phyloP scores from a whole-genome alignment of 805 yeast genomes.

The Saturnispora halmiae region DNA sequence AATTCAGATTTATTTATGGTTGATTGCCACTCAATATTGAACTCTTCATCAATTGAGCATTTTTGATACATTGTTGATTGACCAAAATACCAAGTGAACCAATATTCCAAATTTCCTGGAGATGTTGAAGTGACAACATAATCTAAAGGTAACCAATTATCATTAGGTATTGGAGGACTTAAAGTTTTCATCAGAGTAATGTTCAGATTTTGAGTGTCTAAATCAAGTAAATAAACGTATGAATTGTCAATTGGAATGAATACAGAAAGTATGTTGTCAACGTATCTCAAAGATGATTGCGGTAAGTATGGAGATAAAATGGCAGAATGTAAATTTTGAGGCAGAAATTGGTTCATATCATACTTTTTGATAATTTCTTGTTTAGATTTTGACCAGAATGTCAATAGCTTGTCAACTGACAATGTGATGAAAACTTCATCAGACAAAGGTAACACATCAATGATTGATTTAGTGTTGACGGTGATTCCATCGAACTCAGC shows the following conservation, averaged over 20 bases:
- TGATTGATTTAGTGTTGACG: slow-evolving; percentile 20
- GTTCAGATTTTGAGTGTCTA: slow-evolving; percentile 11
- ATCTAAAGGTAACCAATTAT: slow-evolving; percentile 23
- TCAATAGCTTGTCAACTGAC: slow-evolving; percentile 44
- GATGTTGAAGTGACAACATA: slow-evolving; percentile 12
- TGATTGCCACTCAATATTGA: slow-evolving; percentile 15
- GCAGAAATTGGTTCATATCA: slow-evolving; percentile 19
- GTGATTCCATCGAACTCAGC: slow-evolving; percentile 17
- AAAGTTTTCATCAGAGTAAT: slow-evolving; percentile 10
- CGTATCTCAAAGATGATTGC: slow-evolving; percentile 13
- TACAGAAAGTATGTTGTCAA: slow-evolving; percentile 15
- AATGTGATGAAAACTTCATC: slow-evolving; percentile 31
- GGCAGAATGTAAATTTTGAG: slow-evolving; percentile 17
- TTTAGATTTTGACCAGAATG: slow-evolving; percentile 48
- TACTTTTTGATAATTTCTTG: slow-evolving; percentile 21
- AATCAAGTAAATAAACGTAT: slow-evolving; percentile 18
- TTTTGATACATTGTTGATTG: slow-evolving; percentile 18
- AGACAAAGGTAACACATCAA: slow-evolving; percentile 15
- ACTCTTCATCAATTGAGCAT: slow-evolving; percentile 12
- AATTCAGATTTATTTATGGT: slow-evolving; percentile 8
- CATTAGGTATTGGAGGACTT: slow-evolving; percentile 14
- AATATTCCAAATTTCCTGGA: slow-evolving; percentile 9
- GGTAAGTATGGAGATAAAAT: slow-evolving; percentile 18
- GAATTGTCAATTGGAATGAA: slow-evolving; percentile 23
- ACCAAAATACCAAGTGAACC: slow-evolving; percentile 23